Percentiles rank a stretch among this genome's conserved stretches.
Conservation (phyloP, 495 filamentous ascomycete species). For the Rusavskia elegans region DNA sequence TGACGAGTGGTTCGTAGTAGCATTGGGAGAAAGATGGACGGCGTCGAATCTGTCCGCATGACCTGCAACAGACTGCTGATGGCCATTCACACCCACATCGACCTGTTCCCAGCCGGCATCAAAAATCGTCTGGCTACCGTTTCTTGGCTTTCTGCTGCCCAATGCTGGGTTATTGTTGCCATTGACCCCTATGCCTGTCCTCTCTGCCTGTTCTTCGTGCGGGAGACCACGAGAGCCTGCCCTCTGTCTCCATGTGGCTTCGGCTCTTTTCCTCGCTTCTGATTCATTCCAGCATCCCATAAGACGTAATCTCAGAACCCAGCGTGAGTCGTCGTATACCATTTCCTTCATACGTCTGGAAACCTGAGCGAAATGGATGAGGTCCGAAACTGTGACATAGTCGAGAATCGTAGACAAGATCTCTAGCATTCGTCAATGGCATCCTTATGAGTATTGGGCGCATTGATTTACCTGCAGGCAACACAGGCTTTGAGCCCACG, state of each 20-base stretch:
- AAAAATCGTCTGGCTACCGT: conserved; percentile 39
- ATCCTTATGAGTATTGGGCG: background rate
- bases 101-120: conserved; percentile 30
- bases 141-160: background rate
- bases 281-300: conserved; percentile 90
- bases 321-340: conserved; percentile 96
- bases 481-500: conserved; percentile 51
- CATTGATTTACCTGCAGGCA: conserved; percentile 55
- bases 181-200: conserved; percentile 21
- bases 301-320: conserved; percentile 65
- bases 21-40: conserved; percentile 30
- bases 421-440: conserved; percentile 35
- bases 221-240: conserved; percentile 40
- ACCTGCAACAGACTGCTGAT: conserved; percentile 10
- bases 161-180: conserved; percentile 3
- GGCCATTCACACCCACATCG: conserved; percentile 35
- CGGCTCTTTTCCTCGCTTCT: conserved; percentile 66
- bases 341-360: conserved; percentile 89
- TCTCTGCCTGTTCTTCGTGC: conserved; percentile 30
- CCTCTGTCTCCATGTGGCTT: conserved; percentile 53
- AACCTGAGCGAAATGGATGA: conserved; percentile 71
- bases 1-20: background rate
- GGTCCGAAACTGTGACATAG: conserved; percentile 68
- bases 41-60: conserved; percentile 49
- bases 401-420: conserved; percentile 81